Base-by-base conservation (phyloP, 345 rosid species). In the Bretschneidera sinensis region DNA sequence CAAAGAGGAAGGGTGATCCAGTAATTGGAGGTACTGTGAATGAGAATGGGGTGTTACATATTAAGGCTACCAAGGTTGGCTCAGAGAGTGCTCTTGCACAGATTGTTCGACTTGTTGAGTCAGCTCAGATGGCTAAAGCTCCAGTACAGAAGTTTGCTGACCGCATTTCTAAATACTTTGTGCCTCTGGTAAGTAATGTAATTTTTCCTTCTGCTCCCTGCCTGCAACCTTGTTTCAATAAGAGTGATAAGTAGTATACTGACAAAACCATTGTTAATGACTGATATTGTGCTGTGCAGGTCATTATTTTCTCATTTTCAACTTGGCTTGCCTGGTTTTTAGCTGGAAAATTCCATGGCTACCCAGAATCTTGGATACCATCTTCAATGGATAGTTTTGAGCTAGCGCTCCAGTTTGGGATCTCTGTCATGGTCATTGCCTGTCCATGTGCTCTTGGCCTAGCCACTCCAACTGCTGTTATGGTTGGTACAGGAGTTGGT, bases 401-500 rank as follows among this genome's bases (percentile, higher is more conserved):
- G 76, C 88, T 92, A 23, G 89, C 97, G 34, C 92, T 92, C 47
- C 99, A 92, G 70, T 89, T 92, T n/a, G 99, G 99, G 47, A 92
- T 92, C 66, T 87, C 99, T 19, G 99, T 92, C 22, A 87, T 92
- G 96, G 99, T 92, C 68, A 89, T 92, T 54, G 99, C 99, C 33
- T 92, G 99, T 60, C 99, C 97, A 21, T 92, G 99, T 67, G 97
- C 99, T 64, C 80, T 92, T 14, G 97, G 97, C 10, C 79, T 92
- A 14, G 99, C 99, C n/a, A 92, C 99, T 54, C 97, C 99, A 20
- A 92, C 99, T 0, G 99, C 99, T 63, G 97, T 92, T 56, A 92
- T 92, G 99, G 99, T 92, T 43, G 99, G 97, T 19, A 89, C 99
- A 5, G 99, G 99, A 45, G 97, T 89, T 39, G 97, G 99, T 55